A percentile compares a stretch with the other conserved stretches of the same genome.
Evolutionary conservation across 805 yeast genomes (phyloP).

Genomic region (Starmerella roubikii): DNA sequence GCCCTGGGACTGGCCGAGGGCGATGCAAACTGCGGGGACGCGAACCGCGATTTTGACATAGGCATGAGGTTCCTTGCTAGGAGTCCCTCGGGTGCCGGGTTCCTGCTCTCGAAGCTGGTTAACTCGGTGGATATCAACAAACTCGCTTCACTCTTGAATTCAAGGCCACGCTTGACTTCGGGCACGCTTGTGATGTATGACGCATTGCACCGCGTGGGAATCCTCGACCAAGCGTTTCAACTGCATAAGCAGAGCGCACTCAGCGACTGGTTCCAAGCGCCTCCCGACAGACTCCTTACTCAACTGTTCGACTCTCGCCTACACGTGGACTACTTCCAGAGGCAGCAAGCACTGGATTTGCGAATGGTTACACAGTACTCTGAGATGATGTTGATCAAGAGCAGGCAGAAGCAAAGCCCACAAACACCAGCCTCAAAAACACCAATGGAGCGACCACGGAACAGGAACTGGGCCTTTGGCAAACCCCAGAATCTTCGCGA

Average conservation of each 20-base stretch:
- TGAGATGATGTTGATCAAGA: neutral
- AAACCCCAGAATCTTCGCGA: neutral
- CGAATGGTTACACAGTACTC: neutral
- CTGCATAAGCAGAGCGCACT: neutral
- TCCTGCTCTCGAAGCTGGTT: conserved; percentile 2
- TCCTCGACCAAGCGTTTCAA: conserved; percentile 11
- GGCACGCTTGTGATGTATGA: conserved; percentile 9
- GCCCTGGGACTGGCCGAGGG: neutral
- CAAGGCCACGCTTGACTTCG: conserved; percentile 1
- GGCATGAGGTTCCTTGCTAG: no score
- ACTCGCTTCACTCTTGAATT: no score
- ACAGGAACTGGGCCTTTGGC: no score
- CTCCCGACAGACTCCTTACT: no score
- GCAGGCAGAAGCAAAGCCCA: neutral
- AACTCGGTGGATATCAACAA: neutral
- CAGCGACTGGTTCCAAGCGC: conserved; percentile 6
- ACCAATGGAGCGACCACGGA: no score
- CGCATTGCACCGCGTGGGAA: neutral
- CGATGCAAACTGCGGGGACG: no score
- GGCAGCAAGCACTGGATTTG: neutral
- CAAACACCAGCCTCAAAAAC: no score
- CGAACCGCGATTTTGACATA: no score
- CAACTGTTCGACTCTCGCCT: neutral
- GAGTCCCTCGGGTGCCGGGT: conserved; percentile 10
- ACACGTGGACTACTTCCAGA: neutral